phyloP scores from a whole-genome alignment of 805 yeast genomes.

The Candida wancherniae region DNA sequence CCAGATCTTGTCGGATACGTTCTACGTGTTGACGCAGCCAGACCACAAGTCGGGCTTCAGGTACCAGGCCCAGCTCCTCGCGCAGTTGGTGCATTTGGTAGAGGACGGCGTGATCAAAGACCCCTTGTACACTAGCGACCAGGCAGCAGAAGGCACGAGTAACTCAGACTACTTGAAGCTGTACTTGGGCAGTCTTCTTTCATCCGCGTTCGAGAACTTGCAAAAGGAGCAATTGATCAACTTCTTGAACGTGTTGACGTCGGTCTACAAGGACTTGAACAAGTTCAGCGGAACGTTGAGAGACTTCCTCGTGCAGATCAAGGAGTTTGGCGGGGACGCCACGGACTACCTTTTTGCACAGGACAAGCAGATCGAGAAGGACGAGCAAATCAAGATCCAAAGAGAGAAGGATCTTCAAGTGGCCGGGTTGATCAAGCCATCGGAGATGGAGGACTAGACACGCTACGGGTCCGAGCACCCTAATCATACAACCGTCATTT shows the following conservation, averaged over 20 bases:
- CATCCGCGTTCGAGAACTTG: constrained; percentile 89
- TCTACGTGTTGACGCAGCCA: constrained; percentile 89
- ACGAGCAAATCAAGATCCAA: constrained; percentile 64
- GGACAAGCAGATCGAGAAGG: constrained; percentile 74
- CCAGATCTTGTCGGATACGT: constrained; percentile 86
- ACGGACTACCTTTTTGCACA: constrained; percentile 93
- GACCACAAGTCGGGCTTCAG: constrained; percentile 97
- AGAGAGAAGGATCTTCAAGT: constrained; percentile 79
- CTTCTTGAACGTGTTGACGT: constrained; percentile 72
- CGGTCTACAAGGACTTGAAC: constrained; percentile 64
- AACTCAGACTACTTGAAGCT: constrained; percentile 75
- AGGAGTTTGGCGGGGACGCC: constrained; percentile 92
- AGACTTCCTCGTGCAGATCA: constrained; percentile 94
- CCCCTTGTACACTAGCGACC: constrained; percentile 75
- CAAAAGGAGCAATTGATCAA: constrained; percentile 76
- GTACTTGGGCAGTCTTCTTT: constrained; percentile 74
- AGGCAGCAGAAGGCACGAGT: constrained; percentile 81
- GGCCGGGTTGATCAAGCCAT: constrained; percentile 92
- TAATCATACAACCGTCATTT: no score
- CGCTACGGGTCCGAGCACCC: no score
- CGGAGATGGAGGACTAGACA: constrained; percentile 82
- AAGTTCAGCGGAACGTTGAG: constrained; percentile 82
- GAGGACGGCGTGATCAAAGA: constrained; percentile 68
- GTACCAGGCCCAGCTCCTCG: constrained; percentile 77
- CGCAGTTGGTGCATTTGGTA: constrained; percentile 78